Evolutionary conservation across 768 basidiomycete genomes (phyloP).

Genomic region (Rhizopogon roseolus): DNA sequence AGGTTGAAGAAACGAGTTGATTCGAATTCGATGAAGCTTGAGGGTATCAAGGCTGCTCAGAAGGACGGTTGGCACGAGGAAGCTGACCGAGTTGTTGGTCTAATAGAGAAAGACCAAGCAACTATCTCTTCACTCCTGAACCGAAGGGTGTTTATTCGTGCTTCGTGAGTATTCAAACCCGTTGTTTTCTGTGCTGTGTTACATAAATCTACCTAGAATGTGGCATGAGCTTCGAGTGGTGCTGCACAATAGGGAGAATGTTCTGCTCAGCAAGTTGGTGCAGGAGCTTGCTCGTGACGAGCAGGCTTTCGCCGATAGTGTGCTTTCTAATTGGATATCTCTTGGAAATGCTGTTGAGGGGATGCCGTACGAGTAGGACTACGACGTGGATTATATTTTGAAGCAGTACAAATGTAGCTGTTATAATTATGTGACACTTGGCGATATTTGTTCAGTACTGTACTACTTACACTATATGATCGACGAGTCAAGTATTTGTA

Average conservation of each 20-base stretch:
- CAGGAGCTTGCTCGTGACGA: constrained; percentile 75
- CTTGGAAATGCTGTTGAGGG: constrained; percentile 63
- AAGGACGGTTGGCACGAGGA: constrained; percentile 88
- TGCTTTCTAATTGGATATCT: constrained; percentile 70
- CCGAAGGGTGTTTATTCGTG: constrained; percentile 82
- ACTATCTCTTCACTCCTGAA: constrained; percentile 70
- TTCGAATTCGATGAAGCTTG: constrained; percentile 66
- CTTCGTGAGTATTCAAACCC: constrained; percentile 50
- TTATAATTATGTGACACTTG: background rate
- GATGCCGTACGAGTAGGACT: constrained; percentile 79
- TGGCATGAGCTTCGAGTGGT: constrained; percentile 96
- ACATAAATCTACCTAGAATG: constrained; percentile 47
- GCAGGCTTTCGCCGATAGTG: constrained; percentile 56
- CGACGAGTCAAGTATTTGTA: background rate
- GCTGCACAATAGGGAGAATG: constrained; percentile 85
- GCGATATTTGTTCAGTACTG: too few relatives aligned
- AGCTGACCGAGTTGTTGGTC: constrained; percentile 63
- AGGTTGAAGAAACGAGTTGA: constrained; percentile 85
- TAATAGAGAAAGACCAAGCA: constrained; percentile 84
- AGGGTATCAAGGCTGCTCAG: constrained; percentile 59
- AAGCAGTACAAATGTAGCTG: background rate
- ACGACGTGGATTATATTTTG: background rate
- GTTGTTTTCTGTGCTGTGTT: background rate
- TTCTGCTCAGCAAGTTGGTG: constrained; percentile 68
- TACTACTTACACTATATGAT: too few relatives aligned